Base-by-base conservation (phyloP, 2,329 filamentous ascomycete genomes). In the Pestalotiopsis sp. region DNA sequence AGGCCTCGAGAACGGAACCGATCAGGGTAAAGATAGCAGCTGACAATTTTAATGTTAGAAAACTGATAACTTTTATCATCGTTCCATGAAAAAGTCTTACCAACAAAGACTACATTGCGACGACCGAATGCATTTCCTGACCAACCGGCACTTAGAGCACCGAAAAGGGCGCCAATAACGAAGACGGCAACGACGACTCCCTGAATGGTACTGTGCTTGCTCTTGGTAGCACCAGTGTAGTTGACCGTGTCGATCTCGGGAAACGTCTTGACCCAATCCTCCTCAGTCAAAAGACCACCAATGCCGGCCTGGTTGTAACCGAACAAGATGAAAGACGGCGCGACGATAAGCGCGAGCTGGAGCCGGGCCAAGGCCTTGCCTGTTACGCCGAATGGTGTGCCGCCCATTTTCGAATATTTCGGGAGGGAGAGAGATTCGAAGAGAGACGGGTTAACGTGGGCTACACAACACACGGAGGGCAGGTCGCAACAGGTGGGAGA, bases 321-420 rank as follows among this genome's bases (percentile, higher is more conserved):
- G 70, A 81, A 81, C 55, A 81, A 73, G 70, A 81, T 78, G 70
- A 82, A 81, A 13, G 81, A 74, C 4, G 82, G 82, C 6, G 76
- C 78, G 20, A 84, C 81, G 52, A 84, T 79, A 60, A 83, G 75
- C 14, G 77, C 78, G 65, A 81, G 76, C 70, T 84, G 82, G 30
- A 80, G 71, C 14, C 74, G 74, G 67, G 72, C 74, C 61, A 83
- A 72, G 64, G 75, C 69, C 55, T 76, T 71, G 76, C 81, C 81
- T 56, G 74, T 78, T 30, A 78, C 72, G 66, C 80, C 80, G 48
- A 82, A 74, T 67, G 55, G 52, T 24, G 35, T 63, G n/a, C 35
- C 61, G 59, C n/a, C 11, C n/a, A 39, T 56, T 58, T 48, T 38
- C 24, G 40, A 65, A n/a, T 35, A 35, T 35, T 30, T 35, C 30